These are phyloP conservation scores for Psilocybe cubensis DNA, from an alignment of 768 basidiomycete species.

Conservation along the genomic window DNA sequence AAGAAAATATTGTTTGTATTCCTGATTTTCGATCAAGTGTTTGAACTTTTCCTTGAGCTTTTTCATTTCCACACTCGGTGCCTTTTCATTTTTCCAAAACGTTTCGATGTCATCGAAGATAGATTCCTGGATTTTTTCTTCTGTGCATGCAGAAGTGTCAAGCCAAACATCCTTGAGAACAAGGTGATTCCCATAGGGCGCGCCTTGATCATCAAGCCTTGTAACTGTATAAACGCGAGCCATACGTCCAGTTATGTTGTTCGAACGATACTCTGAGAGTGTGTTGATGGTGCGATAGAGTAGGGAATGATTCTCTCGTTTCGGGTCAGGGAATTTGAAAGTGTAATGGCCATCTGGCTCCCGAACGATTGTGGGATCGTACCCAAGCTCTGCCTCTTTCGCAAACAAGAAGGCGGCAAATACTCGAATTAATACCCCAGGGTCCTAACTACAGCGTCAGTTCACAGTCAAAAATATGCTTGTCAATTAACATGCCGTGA, in stretches of 20 bases:
- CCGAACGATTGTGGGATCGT: background rate
- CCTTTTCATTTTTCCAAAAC: background rate
- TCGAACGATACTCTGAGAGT: background rate
- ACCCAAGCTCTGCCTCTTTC: background rate
- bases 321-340: background rate
- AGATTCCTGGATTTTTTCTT: background rate
- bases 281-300: background rate
- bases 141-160: background rate
- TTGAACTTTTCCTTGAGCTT: background rate
- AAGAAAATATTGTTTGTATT: background rate
- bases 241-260: background rate
- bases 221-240: background rate
- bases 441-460: background rate
- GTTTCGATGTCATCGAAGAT: background rate
- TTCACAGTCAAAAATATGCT: background rate
- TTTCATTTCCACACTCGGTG: background rate
- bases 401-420: background rate
- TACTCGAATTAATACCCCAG: background rate
- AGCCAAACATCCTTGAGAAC: slow-evolving; percentile 4
- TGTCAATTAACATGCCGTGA: background rate
- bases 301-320: background rate
- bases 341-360: background rate
- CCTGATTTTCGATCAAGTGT: background rate
- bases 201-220: background rate
- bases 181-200: background rate